These are phyloP conservation scores for Castanea sativa DNA, from an alignment of 306 rosid species.

Conservation along the genomic window DNA sequence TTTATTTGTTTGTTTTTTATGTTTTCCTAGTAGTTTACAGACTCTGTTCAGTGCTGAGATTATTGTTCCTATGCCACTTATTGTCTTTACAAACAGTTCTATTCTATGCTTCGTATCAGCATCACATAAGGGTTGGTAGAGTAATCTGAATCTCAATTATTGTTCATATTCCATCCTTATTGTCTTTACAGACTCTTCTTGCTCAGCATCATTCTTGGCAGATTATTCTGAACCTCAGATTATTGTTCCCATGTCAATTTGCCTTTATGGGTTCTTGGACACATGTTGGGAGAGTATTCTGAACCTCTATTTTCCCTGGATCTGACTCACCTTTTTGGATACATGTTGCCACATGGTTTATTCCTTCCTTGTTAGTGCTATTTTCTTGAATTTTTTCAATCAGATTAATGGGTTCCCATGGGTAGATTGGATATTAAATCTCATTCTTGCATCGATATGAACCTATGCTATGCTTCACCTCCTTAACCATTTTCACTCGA, in stretches of 20 bases:
- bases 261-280: not conserved
- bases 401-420: not conserved
- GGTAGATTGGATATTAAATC: not conserved
- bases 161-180: not conserved
- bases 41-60: too few species aligned
- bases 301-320: not conserved
- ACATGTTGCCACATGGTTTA: not conserved
- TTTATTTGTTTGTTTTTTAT: not conserved
- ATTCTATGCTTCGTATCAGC: not conserved
- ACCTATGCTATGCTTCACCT: constrained; percentile 4
- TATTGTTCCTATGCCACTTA: too few species aligned
- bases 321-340: not conserved
- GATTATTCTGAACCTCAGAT: too few species aligned
- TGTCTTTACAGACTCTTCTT: too few species aligned
- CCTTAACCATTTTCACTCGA: constrained; percentile 24
- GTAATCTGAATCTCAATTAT: not conserved
- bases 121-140: not conserved
- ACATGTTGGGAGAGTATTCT: not conserved
- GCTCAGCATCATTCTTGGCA: too few species aligned
- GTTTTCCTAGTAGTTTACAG: not conserved
- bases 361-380: not conserved
- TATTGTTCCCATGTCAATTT: too few species aligned
- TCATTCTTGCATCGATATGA: not conserved
- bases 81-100: not conserved
- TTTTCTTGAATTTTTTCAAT: not conserved